Conservation (phyloP, 495 filamentous ascomycete genomes). For the Cudoniella acicularis region DNA sequence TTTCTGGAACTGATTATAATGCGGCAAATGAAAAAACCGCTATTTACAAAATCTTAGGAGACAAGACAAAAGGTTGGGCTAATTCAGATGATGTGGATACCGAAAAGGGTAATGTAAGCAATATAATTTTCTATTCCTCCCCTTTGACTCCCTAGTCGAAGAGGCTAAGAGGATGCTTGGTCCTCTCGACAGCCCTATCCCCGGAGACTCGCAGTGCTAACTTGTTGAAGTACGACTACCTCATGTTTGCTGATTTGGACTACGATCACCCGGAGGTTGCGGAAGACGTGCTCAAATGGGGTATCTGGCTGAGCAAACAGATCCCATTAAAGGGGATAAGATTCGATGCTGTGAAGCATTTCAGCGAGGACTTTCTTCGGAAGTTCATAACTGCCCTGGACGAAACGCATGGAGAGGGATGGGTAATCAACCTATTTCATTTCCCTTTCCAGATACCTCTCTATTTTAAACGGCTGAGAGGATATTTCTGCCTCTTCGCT, state of each 20-base stretch:
- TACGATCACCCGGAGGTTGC: conserved; percentile 62
- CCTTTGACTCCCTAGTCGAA: no score
- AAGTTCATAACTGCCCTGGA: conserved; percentile 55
- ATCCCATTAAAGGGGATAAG: conserved; percentile 62
- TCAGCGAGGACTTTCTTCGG: conserved; percentile 58
- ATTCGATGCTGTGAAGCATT: conserved; percentile 74
- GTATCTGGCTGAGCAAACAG: conserved; percentile 57
- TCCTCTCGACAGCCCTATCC: no score
- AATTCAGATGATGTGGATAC: conserved; percentile 50
- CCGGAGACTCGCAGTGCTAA: no score
- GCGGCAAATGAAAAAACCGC: conserved; percentile 51
- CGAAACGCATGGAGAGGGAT: conserved; percentile 42
- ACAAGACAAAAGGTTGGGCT: conserved; percentile 60
- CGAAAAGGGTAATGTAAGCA: conserved; percentile 72
- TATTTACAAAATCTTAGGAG: conserved; percentile 65
- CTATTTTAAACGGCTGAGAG: no score
- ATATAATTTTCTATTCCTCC: no score
- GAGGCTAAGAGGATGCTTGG: no score
- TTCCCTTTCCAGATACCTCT: no score
- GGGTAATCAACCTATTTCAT: no score
- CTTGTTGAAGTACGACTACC: conserved; percentile 68
- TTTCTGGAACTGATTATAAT: conserved; percentile 68
- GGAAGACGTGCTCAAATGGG: conserved; percentile 63
- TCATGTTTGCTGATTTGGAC: conserved; percentile 67
- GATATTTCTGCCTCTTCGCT: no score